Conservation (phyloP, 257 asterid species). For the Echium plantagineum region DNA sequence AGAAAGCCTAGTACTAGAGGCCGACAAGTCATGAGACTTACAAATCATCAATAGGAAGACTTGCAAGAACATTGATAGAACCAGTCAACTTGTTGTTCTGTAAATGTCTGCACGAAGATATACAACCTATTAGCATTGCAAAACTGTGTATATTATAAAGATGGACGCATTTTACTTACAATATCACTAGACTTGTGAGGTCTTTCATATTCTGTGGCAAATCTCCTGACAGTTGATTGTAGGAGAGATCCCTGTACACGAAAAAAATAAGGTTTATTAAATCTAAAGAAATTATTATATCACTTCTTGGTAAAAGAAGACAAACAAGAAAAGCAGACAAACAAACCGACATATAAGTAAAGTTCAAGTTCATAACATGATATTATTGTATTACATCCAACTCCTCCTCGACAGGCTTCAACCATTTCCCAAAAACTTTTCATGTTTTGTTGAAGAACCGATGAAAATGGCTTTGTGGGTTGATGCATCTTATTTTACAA, state of each 20-base stretch:
- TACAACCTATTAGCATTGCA: slow-evolving; percentile 13
- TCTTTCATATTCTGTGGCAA: slow-evolving; percentile 38
- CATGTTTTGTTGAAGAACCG: no score
- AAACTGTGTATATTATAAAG: slow-evolving; percentile 3
- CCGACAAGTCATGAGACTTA: slow-evolving; percentile 21
- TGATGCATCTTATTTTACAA: no score
- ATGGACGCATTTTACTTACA: slow-evolving; percentile 25
- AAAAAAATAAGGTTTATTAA: background rate
- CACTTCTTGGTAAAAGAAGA: no score
- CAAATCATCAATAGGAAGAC: slow-evolving; percentile 46
- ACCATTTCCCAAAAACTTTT: no score
- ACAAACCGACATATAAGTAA: background rate
- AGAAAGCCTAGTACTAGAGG: background rate
- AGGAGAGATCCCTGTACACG: slow-evolving; percentile 46
- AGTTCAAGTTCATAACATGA: background rate
- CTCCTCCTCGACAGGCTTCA: no score
- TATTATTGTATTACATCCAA: no score
- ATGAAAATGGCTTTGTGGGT: no score
- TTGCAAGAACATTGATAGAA: slow-evolving; percentile 37
- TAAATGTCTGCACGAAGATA: slow-evolving; percentile 29
- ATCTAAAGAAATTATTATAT: no score
- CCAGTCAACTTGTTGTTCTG: slow-evolving; percentile 56
- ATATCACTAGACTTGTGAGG: slow-evolving; percentile 28
- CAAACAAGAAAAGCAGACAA: background rate
- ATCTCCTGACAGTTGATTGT: slow-evolving; percentile 34